A percentile compares a stretch with the other conserved stretches of the same genome.
Conservation (phyloP, 495 filamentous ascomycete genomes). For the Penicillium argentinense region DNA sequence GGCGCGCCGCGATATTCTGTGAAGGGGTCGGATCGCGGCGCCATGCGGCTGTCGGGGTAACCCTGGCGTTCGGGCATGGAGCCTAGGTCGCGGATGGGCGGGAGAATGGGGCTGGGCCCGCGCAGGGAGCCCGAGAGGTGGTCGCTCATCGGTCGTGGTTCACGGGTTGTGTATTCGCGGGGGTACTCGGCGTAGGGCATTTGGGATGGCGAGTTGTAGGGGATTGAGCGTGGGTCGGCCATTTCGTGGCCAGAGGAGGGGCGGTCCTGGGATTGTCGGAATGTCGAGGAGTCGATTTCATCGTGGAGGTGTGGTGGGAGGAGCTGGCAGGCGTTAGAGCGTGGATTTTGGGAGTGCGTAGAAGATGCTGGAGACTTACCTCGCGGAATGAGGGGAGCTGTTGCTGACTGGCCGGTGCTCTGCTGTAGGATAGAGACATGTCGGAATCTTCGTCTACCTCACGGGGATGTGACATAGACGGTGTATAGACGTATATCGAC, state of each 20-base stretch:
- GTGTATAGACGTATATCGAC: constrained; percentile 9
- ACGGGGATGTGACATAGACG: constrained; percentile 44
- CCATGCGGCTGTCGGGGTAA: constrained; percentile 31
- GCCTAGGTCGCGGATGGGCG: constrained; percentile 43
- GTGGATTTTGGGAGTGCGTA: background rate
- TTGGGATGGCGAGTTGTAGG: constrained; percentile 22
- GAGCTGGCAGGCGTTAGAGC: constrained; percentile 23
- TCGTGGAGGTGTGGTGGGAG: constrained; percentile 49
- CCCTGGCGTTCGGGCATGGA: constrained; percentile 34
- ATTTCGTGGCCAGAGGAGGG: constrained; percentile 37
- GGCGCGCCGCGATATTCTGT: constrained; percentile 25
- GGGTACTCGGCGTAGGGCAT: constrained; percentile 21
- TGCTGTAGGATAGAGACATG: constrained; percentile 48
- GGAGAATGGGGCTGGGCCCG: constrained; percentile 42
- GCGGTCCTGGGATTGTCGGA: constrained; percentile 37
- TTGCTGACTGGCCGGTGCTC: constrained; percentile 37
- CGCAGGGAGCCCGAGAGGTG: constrained; percentile 22
- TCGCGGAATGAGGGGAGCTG: constrained; percentile 48
- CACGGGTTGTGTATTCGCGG: constrained; percentile 32
- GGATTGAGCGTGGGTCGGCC: constrained; percentile 31
- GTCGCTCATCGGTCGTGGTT: constrained; percentile 20
- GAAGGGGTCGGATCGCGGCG: constrained; percentile 33
- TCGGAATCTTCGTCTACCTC: constrained; percentile 38
- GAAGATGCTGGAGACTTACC: constrained; percentile 25
- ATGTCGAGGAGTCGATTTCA: constrained; percentile 48